Evolutionary conservation across 2,329 filamentous ascomycete species (phyloP).

Genomic region (Epichloe bromicola): DNA sequence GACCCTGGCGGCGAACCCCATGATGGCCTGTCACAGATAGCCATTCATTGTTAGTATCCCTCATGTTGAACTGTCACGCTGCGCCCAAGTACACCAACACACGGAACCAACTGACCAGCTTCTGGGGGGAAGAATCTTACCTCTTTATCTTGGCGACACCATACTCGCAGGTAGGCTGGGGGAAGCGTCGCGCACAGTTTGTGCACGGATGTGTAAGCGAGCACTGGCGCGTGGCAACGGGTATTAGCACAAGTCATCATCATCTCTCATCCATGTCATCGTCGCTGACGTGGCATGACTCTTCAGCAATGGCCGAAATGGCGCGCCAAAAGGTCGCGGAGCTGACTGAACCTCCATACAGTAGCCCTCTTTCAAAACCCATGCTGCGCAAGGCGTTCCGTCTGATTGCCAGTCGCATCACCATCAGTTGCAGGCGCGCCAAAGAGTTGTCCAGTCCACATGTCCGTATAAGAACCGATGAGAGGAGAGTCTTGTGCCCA

Average conservation of each 20-base stretch:
- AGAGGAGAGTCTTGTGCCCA: not conserved
- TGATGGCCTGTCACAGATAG: not conserved
- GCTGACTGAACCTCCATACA: not conserved
- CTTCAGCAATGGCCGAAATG: not conserved
- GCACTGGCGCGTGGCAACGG: constrained; percentile 25
- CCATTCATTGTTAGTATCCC: not conserved
- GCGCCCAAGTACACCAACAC: too few species aligned
- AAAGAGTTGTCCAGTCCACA: too few species aligned
- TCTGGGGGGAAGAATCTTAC: constrained; percentile 6
- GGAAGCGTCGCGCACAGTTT: constrained; percentile 39
- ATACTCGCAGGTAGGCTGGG: constrained; percentile 38
- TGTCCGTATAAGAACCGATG: not conserved
- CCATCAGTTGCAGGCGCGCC: too few species aligned
- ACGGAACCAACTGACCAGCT: not conserved
- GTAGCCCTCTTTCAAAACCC: too few species aligned
- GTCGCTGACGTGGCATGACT: not conserved
- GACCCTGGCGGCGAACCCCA: constrained; percentile 6
- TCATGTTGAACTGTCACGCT: too few species aligned
- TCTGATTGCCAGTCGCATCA: too few species aligned
- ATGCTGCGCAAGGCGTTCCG: too few species aligned
- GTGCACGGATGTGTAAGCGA: constrained; percentile 41
- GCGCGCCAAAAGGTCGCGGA: not conserved
- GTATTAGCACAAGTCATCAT: not conserved
- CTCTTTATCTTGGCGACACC: constrained; percentile 13
- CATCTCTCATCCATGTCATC: not conserved